Evolutionary conservation across 2,329 filamentous ascomycete species (phyloP).

Genomic region (Orbilia oligospora): DNA sequence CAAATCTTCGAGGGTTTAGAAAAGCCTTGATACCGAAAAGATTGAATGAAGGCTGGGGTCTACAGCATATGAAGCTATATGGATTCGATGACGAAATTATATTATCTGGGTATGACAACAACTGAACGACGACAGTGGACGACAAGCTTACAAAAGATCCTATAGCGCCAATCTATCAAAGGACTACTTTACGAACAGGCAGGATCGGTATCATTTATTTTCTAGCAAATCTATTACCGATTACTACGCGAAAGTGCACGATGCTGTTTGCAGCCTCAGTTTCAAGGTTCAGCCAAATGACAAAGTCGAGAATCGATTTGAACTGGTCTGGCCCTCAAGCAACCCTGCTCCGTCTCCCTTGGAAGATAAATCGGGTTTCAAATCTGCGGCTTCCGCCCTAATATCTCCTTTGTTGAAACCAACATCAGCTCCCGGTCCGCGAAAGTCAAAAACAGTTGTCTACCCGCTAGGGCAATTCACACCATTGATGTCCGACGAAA

Average conservation of each 20-base stretch:
- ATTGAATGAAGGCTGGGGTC: conserved; percentile 97
- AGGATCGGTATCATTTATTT: conserved; percentile 95
- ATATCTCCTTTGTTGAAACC: conserved; percentile 78
- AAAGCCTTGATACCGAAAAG: conserved; percentile 88
- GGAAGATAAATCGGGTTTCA: conserved; percentile 77
- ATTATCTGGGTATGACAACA: conserved; percentile 80
- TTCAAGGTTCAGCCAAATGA: conserved; percentile 80
- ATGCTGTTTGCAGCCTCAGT: conserved; percentile 82
- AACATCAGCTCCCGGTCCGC: conserved; percentile 63
- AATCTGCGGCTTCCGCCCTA: conserved; percentile 76
- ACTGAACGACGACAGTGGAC: conserved; percentile 5
- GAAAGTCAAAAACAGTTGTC: conserved; percentile 77
- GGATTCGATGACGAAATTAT: conserved; percentile 96
- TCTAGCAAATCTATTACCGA: conserved; percentile 82
- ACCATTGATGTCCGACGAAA: conserved; percentile 79
- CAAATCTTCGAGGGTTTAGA: conserved; percentile 87
- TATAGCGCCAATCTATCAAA: conserved; percentile 84
- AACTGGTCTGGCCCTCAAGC: conserved; percentile 79
- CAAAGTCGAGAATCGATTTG: conserved; percentile 72
- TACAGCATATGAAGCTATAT: conserved; percentile 99
- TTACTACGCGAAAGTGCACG: conserved; percentile 84
- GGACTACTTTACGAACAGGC: conserved; percentile 96
- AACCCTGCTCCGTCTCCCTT: conserved; percentile 85
- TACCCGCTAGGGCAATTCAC: conserved; percentile 92
- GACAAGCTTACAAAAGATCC: conserved; percentile 14